These are phyloP conservation scores for Vigna angularis DNA, from an alignment of 306 rosid genomes.

Conservation along the genomic window DNA sequence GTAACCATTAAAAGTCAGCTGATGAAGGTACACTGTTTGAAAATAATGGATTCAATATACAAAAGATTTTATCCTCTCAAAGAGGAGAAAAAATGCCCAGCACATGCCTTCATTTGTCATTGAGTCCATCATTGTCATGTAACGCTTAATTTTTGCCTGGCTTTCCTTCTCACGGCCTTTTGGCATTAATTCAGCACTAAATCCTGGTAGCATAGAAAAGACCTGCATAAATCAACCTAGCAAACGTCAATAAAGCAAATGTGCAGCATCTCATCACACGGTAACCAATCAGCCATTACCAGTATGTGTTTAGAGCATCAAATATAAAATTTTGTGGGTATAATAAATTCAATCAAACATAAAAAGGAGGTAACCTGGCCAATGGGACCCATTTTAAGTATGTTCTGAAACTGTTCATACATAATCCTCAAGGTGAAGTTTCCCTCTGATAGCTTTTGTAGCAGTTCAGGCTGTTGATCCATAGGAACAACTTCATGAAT, in stretches of 20 bases:
- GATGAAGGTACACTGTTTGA: not conserved
- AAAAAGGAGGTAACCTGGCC: conserved; percentile 61
- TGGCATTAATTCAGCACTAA: conserved; percentile 81
- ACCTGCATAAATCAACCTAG: conserved; percentile 56
- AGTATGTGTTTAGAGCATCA: conserved; percentile 5
- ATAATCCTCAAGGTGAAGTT: conserved; percentile 85
- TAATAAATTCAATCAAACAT: conserved; percentile 3
- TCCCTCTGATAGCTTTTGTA: conserved; percentile 89
- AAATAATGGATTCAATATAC: conserved; percentile 16
- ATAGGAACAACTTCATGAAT: conserved; percentile 91
- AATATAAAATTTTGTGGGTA: conserved; percentile 9
- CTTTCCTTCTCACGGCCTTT: conserved; percentile 94
- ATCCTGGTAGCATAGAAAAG: conserved; percentile 87
- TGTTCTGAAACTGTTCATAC: conserved; percentile 85
- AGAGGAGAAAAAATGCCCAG: not conserved
- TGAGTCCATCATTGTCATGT: conserved; percentile 99
- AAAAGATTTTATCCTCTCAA: conserved; percentile 13
- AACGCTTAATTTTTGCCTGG: conserved; percentile 85
- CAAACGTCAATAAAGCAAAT: conserved; percentile 1
- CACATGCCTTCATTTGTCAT: conserved; percentile 85
- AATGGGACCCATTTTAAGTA: conserved; percentile 88
- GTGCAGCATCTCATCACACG: conserved; percentile 12
- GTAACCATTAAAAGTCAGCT: conserved; percentile 32
- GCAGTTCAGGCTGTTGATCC: conserved; percentile 90
- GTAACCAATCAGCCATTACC: conserved; percentile 4